Evolutionary conservation across 2,329 filamentous ascomycete species (phyloP).

Genomic region (Hypoxylon sp.): DNA sequence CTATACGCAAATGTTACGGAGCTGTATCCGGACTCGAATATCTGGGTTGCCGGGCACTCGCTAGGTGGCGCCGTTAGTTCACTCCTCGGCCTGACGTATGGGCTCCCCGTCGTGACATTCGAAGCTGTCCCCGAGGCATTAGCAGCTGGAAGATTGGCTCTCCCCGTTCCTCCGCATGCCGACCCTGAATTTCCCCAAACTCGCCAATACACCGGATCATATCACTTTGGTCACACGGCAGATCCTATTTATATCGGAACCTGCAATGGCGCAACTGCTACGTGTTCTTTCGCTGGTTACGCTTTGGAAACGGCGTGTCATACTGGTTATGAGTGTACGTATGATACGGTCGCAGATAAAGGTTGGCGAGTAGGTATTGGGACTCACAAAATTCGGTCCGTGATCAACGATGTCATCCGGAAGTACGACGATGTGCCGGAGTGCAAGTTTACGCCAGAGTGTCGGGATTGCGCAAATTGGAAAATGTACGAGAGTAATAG

Average conservation of each 20-base stretch:
- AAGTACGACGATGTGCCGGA: conserved; percentile 85
- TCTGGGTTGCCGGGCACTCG: conserved; percentile 95
- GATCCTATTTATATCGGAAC: conserved; percentile 95
- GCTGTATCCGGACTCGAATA: conserved; percentile 84
- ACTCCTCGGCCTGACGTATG: conserved; percentile 92
- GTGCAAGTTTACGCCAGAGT: conserved; percentile 83
- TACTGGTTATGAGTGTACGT: conserved; percentile 87
- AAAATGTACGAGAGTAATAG: conserved; percentile 96
- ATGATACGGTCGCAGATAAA: conserved; percentile 91
- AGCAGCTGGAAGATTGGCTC: conserved; percentile 84
- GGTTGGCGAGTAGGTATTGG: conserved; percentile 93
- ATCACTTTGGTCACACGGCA: conserved; percentile 94
- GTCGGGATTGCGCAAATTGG: conserved; percentile 92
- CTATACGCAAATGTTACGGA: conserved; percentile 93
- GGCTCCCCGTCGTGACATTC: conserved; percentile 90
- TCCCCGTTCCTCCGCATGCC: conserved; percentile 86
- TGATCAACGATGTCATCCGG: conserved; percentile 89
- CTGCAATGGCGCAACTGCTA: conserved; percentile 90
- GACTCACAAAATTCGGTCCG: conserved; percentile 89
- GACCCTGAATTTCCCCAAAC: conserved; percentile 79
- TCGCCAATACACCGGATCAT: conserved; percentile 80
- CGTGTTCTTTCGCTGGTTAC: conserved; percentile 92
- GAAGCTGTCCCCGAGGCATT: conserved; percentile 94
- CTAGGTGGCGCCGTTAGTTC: conserved; percentile 90
- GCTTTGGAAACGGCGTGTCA: conserved; percentile 95